Conservation (phyloP, 2,329 filamentous ascomycete species). For the Rhinocladiella similis region DNA sequence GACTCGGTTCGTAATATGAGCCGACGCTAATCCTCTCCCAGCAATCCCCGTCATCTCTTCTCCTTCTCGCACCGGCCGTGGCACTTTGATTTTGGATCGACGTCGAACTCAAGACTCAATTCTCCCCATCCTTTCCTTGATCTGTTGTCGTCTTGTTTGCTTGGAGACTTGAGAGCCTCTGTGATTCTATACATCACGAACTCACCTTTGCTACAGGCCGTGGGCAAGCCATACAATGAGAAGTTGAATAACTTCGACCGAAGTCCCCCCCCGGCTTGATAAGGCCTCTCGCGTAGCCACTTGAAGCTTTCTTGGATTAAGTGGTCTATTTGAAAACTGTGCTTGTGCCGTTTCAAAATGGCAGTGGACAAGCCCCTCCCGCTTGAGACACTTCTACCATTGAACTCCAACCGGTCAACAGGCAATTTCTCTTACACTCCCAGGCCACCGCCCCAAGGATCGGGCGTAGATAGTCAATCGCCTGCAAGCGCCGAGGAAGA, state of each 20-base stretch:
- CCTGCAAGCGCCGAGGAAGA: slow-evolving; percentile 21
- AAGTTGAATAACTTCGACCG: not conserved
- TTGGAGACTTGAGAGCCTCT: too few relatives aligned
- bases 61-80: not conserved
- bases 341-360: not conserved
- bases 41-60: not conserved
- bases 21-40: not conserved
- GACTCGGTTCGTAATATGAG: not conserved
- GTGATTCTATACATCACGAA: too few relatives aligned
- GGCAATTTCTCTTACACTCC: slow-evolving; percentile 9
- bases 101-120: not conserved
- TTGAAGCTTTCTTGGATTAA: not conserved
- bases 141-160: too few relatives aligned
- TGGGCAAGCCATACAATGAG: not conserved
- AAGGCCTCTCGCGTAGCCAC: not conserved
- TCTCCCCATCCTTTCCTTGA: too few relatives aligned
- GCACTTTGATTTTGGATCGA: not conserved
- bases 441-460: slow-evolving; percentile 5
- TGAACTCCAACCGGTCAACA: slow-evolving; percentile 11
- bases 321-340: not conserved
- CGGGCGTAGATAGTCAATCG: slow-evolving; percentile 9
- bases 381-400: slow-evolving; percentile 11
- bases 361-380: slow-evolving; percentile 5
- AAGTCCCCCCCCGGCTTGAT: not conserved
- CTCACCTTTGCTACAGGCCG: too few relatives aligned